Base-by-base conservation (phyloP, 768 basidiomycete species). In the Crepidotus variabilis region DNA sequence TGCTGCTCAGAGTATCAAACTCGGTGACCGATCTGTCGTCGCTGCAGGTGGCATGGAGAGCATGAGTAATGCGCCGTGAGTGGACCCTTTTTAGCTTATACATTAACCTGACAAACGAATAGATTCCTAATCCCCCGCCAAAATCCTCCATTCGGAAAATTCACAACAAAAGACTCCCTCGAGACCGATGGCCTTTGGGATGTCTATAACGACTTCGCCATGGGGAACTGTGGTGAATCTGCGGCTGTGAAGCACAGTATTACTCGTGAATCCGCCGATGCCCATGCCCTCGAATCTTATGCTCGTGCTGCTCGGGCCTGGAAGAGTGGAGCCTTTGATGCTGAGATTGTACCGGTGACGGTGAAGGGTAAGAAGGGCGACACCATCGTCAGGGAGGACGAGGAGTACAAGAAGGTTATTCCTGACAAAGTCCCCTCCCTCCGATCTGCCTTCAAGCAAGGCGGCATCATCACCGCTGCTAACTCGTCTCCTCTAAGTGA, bases 41-140 rank as follows among this genome's bases (percentile, higher is more conserved):
- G 92, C 86, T 22, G 95, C 95, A 55, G 97, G 97, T 63, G 97
- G 97, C 58, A 97, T 94, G 93, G 97, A 99, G 78, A 94, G 92
- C 77, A 99, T 99, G 97, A 95, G 92, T 70, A 91, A 98, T 64
- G 94, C 94, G 50, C 97, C 97, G 94, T 98, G 69, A 67, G 96
- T 85, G 4, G 50, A n/a, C n/a, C n/a, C n/a, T n/a, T 46, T n/a
- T 57, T 10, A 24, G 54, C 51, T 34, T 28, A 24, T 3, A 23
- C 28, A 23, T 24, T 32, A 13, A 34, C 36, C 59, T 33, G 47
- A 52, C 55, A 33, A 28, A 48, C 24, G 6, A 51, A n/a, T 60
- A 91, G 92, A 32, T 94, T 91, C 83, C 82, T 92, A 28, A 68
- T 92, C 48, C 89, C 91, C 46, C 89, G 92, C 46, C 80, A 85